These are phyloP conservation scores for Purpureocillium takamizusanense DNA, from an alignment of 2,329 filamentous ascomycete genomes.

Conservation along the genomic window DNA sequence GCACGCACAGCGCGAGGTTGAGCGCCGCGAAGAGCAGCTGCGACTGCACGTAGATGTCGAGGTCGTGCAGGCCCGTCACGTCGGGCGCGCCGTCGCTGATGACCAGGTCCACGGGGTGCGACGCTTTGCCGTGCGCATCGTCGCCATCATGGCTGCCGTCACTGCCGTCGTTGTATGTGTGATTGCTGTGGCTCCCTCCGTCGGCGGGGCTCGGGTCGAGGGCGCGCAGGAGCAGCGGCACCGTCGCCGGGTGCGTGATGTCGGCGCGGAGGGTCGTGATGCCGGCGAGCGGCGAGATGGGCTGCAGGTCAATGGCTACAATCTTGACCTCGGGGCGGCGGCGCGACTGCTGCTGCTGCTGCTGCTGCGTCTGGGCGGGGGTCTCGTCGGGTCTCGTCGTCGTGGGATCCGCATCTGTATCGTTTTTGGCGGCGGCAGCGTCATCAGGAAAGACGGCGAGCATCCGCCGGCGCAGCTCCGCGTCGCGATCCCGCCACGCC, in stretches of 20 bases:
- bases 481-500: slow-evolving; percentile 80
- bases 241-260: slow-evolving; percentile 93
- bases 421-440: neutral
- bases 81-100: slow-evolving; percentile 94
- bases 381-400: no score
- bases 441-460: slow-evolving; percentile 37
- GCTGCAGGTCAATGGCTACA: slow-evolving; percentile 90
- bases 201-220: slow-evolving; percentile 59
- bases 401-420: neutral
- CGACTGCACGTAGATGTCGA: slow-evolving; percentile 96
- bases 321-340: slow-evolving; percentile 75
- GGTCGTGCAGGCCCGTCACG: slow-evolving; percentile 90
- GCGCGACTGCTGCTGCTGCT: slow-evolving; percentile 32
- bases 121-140: slow-evolving; percentile 43
- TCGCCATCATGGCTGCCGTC: no score
- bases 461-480: slow-evolving; percentile 53
- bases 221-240: slow-evolving; percentile 77
- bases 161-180: slow-evolving; percentile 13
- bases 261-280: slow-evolving; percentile 90
- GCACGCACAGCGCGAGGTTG: slow-evolving; percentile 85
- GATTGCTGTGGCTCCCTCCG: neutral
- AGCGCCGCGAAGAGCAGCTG: slow-evolving; percentile 91
- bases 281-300: slow-evolving; percentile 86
- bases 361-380: slow-evolving; percentile 9
- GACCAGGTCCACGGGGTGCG: slow-evolving; percentile 82